Conservation (phyloP, 352 stramenopile species). For the Plasmopara viticola region DNA sequence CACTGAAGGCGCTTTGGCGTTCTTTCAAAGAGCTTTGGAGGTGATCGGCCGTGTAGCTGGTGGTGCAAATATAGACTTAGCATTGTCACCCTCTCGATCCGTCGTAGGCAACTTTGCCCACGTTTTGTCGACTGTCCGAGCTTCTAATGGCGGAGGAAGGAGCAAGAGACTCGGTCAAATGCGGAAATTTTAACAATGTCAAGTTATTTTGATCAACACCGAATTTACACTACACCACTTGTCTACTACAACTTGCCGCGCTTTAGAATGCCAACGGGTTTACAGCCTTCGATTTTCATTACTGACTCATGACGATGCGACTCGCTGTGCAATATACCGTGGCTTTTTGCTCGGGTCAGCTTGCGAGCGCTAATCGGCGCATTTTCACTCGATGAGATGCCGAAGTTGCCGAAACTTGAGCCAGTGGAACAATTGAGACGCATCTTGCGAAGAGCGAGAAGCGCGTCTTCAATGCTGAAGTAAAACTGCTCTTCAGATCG, state of each 20-base stretch:
- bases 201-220: constrained; percentile 18
- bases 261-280: constrained; percentile 63
- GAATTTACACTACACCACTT: constrained; percentile 6
- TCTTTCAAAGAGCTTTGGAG: constrained; percentile 63
- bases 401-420: constrained; percentile 14
- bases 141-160: constrained; percentile 34
- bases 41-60: constrained; percentile 62
- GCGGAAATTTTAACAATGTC: constrained; percentile 12
- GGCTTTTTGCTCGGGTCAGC: constrained; percentile 13
- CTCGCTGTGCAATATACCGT: constrained; percentile 12
- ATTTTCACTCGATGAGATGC: constrained; percentile 22
- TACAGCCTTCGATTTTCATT: constrained; percentile 18
- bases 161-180: constrained; percentile 41
- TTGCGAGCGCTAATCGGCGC: background rate
- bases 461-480: constrained; percentile 42
- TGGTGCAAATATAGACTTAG: constrained; percentile 22
- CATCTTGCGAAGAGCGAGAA: constrained; percentile 41
- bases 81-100: constrained; percentile 13
- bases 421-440: constrained; percentile 13
- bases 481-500: constrained; percentile 61
- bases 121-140: constrained; percentile 42
- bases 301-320: constrained; percentile 23
- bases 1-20: constrained; percentile 38
- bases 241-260: constrained; percentile 22
- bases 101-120: constrained; percentile 56